phyloP scores from a whole-genome alignment of 2,329 filamentous ascomycete genomes.

The Fusarium euwallaceae region DNA sequence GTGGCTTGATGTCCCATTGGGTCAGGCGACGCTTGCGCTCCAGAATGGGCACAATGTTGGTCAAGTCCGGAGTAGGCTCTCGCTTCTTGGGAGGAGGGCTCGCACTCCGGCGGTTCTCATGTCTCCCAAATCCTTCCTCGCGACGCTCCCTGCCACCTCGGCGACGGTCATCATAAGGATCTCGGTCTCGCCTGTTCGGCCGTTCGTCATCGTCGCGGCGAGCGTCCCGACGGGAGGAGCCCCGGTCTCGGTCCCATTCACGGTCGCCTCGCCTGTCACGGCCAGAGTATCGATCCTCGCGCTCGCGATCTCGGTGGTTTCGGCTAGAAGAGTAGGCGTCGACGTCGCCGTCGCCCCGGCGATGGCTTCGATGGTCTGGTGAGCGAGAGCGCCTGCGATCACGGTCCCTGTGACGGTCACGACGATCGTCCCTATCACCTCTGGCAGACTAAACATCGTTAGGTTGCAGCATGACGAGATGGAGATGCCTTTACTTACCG shows the following conservation, averaged over 20 bases:
- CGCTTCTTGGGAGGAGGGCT: conserved; percentile 89
- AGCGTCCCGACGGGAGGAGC: conserved; percentile 69
- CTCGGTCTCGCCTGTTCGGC: conserved; percentile 69
- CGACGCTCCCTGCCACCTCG: conserved; percentile 63
- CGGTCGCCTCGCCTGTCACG: conserved; percentile 77
- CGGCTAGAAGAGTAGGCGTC: conserved; percentile 95
- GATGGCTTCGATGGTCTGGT: conserved; percentile 76
- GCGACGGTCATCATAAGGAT: conserved; percentile 64
- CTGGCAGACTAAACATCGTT: conserved; percentile 45
- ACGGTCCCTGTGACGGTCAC: conserved; percentile 49
- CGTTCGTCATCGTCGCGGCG: conserved; percentile 75
- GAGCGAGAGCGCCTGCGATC: conserved; percentile 85
- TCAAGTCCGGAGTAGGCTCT: conserved; percentile 95
- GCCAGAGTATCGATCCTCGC: conserved; percentile 89
- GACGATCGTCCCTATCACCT: conserved; percentile 52
- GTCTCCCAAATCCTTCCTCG: conserved; percentile 54
- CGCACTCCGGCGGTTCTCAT: conserved; percentile 75
- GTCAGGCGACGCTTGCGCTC: conserved; percentile 93
- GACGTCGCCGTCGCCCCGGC: conserved; percentile 81
- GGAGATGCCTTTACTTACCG: conserved; percentile 54
- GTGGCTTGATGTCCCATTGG: conserved; percentile 99
- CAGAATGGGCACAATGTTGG: conserved; percentile 83
- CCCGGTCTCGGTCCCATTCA: conserved; percentile 81
- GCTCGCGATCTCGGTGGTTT: conserved; percentile 91
- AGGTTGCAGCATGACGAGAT: conserved; percentile 21